These are phyloP conservation scores for Calonectria montana DNA, from an alignment of 2,329 filamentous ascomycete genomes.

Conservation along the genomic window DNA sequence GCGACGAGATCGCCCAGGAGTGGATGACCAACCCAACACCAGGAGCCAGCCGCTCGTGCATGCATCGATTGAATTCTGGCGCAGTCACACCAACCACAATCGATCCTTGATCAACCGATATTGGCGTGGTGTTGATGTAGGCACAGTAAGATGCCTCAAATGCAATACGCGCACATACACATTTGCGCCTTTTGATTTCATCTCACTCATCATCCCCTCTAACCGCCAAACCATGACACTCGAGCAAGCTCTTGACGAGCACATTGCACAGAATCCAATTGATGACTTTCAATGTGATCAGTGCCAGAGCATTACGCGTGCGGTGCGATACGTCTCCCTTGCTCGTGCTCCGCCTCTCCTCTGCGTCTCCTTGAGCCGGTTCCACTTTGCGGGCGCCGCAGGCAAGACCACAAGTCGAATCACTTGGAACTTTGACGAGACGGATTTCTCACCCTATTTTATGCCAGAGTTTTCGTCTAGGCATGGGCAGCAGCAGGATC, in stretches of 20 bases:
- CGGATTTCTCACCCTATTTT: slow-evolving; percentile 65
- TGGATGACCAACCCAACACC: slow-evolving; percentile 46
- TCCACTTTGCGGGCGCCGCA: slow-evolving; percentile 52
- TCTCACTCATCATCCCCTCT: slow-evolving; percentile 55
- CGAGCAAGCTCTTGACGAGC: slow-evolving; percentile 75
- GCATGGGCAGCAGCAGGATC: slow-evolving; percentile 45
- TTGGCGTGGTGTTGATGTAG: slow-evolving; percentile 81
- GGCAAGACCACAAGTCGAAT: slow-evolving; percentile 78
- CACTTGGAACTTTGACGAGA: slow-evolving; percentile 79
- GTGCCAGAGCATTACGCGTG: slow-evolving; percentile 76
- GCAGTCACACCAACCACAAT: slow-evolving; percentile 74
- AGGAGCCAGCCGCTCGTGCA: slow-evolving; percentile 52
- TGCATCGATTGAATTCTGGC: slow-evolving; percentile 81
- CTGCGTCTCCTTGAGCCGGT: slow-evolving; percentile 79
- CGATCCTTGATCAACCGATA: slow-evolving; percentile 82
- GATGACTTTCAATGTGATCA: slow-evolving; percentile 79
- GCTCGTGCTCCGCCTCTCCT: slow-evolving; percentile 84
- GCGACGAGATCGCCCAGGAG: slow-evolving; percentile 55
- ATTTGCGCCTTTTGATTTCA: slow-evolving; percentile 65
- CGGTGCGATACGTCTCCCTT: slow-evolving; percentile 77
- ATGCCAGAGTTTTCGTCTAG: slow-evolving; percentile 44
- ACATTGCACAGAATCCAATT: slow-evolving; percentile 75
- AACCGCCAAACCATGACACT: slow-evolving; percentile 49
- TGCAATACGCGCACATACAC: slow-evolving; percentile 63
- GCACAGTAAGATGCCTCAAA: slow-evolving; percentile 75